These are phyloP conservation scores for Ajuga reptans DNA, from an alignment of 305 asterid species.

Conservation along the genomic window DNA sequence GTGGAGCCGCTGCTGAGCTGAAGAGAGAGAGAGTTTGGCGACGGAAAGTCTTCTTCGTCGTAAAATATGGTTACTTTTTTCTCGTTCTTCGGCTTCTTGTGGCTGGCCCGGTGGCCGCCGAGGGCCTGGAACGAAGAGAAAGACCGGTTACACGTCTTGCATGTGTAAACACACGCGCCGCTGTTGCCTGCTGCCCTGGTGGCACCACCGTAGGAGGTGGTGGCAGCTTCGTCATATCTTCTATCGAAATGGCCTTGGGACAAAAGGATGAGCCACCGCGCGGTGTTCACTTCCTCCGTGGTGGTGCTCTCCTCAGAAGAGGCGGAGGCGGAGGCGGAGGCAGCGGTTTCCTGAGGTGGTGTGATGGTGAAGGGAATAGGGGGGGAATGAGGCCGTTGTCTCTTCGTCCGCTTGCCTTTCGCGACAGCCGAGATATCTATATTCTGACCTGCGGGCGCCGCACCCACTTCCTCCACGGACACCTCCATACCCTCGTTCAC, in stretches of 20 bases:
- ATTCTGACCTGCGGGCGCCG: constrained; percentile 18
- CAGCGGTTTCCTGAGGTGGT: background rate
- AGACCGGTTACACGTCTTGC: constrained; percentile 71
- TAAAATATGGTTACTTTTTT: constrained; percentile 26
- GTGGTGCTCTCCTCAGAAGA: constrained; percentile 42
- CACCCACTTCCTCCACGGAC: constrained; percentile 33
- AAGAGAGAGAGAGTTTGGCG: constrained; percentile 38
- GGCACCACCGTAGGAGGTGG: background rate
- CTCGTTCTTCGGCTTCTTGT: constrained; percentile 52
- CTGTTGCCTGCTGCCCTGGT: background rate
- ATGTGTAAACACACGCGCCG: constrained; percentile 44
- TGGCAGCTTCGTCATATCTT: background rate
- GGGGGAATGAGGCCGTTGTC: constrained; percentile 61
- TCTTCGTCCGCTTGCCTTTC: constrained; percentile 73
- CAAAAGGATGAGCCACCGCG: constrained; percentile 59
- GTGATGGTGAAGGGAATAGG: constrained; percentile 55
- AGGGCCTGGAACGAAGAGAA: constrained; percentile 81
- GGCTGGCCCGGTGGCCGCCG: constrained; percentile 92
- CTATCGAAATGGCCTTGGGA: constrained; percentile 42
- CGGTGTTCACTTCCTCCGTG: constrained; percentile 69
- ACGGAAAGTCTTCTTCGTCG: constrained; percentile 49
- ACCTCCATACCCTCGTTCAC: constrained; percentile 37
- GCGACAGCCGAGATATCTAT: constrained; percentile 47
- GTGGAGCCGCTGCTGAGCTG: constrained; percentile 38
- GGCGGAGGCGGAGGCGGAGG: background rate